These are phyloP conservation scores for Pachyrhizus erosus DNA, from an alignment of 306 rosid genomes.

Conservation along the genomic window DNA sequence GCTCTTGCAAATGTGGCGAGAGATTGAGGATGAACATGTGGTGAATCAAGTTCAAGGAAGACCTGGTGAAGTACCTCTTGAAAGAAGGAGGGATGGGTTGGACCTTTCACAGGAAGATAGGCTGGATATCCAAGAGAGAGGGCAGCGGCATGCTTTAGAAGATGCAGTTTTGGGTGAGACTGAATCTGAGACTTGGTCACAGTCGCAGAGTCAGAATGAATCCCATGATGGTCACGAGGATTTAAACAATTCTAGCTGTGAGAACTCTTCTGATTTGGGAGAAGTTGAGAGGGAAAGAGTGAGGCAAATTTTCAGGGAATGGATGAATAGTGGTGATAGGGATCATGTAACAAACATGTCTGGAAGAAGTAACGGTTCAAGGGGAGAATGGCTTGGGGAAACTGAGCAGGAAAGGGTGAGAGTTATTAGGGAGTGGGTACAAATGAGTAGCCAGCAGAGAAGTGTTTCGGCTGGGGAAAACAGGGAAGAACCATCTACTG, in stretches of 20 bases:
- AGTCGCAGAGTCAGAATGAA: slow-evolving; percentile 62
- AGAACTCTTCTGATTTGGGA: slow-evolving; percentile 71
- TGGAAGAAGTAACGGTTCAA: slow-evolving; percentile 53
- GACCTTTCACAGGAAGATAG: slow-evolving; percentile 50
- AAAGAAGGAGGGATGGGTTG: slow-evolving; percentile 58
- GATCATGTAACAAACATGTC: slow-evolving; percentile 64
- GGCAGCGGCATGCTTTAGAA: slow-evolving; percentile 51
- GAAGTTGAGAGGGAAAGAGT: slow-evolving; percentile 95
- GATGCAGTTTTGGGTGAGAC: slow-evolving; percentile 58
- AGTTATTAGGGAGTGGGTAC: slow-evolving; percentile 89
- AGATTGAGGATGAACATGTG: slow-evolving; percentile 82
- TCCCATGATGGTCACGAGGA: slow-evolving; percentile 65
- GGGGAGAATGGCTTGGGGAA: slow-evolving; percentile 91
- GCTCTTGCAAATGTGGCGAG: slow-evolving; percentile 82
- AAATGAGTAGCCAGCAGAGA: slow-evolving; percentile 77
- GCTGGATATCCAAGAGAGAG: slow-evolving; percentile 51
- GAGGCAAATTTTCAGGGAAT: slow-evolving; percentile 85
- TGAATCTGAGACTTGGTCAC: slow-evolving; percentile 72
- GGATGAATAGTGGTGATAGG: slow-evolving; percentile 78
- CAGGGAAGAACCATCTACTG: slow-evolving; percentile 74
- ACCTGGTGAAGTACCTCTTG: slow-evolving; percentile 55
- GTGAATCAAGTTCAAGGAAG: slow-evolving; percentile 71
- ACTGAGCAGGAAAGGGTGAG: slow-evolving; percentile 96
- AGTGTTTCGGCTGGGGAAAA: slow-evolving; percentile 57
- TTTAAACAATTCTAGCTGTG: slow-evolving; percentile 65